These are phyloP conservation scores for Lichenothelia convexa DNA, from an alignment of 495 filamentous ascomycete species.

Conservation along the genomic window DNA sequence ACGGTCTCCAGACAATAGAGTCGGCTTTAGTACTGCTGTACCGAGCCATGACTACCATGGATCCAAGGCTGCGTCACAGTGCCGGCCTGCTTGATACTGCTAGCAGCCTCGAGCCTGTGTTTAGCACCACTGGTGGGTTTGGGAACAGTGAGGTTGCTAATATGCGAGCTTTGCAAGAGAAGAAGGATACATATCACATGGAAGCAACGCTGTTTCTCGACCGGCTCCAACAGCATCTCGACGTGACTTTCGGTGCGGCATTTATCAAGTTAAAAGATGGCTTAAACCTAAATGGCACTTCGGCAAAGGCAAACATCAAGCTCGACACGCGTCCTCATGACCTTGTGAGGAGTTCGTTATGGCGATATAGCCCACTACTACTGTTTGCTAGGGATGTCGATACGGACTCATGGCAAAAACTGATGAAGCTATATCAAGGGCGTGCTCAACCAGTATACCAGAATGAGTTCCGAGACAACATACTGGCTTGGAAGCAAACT, in stretches of 20 bases:
- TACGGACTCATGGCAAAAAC: constrained; percentile 54
- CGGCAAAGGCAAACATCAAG: constrained; percentile 20
- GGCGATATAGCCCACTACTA: constrained; percentile 69
- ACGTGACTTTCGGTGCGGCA: constrained; percentile 57
- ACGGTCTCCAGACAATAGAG: constrained; percentile 62
- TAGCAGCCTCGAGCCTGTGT: constrained; percentile 4
- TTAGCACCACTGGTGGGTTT: constrained; percentile 36
- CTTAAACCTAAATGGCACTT: neutral
- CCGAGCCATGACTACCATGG: constrained; percentile 88
- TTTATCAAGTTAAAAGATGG: constrained; percentile 40
- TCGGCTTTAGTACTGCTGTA: constrained; percentile 59
- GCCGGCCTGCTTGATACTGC: neutral
- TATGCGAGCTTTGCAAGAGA: constrained; percentile 85
- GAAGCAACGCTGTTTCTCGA: constrained; percentile 56
- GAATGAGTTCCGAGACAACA: constrained; percentile 62
- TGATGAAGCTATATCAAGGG: constrained; percentile 63
- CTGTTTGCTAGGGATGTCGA: constrained; percentile 77
- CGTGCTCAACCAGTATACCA: constrained; percentile 59
- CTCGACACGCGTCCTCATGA: constrained; percentile 33
- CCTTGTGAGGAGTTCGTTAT: constrained; percentile 39
- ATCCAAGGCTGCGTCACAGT: constrained; percentile 46
- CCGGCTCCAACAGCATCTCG: constrained; percentile 62
- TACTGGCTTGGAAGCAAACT: constrained; percentile 64
- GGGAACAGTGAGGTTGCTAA: constrained; percentile 65
- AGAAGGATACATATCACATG: constrained; percentile 67